Conservation (phyloP, 768 basidiomycete genomes). For the Kwoniella pini region DNA sequence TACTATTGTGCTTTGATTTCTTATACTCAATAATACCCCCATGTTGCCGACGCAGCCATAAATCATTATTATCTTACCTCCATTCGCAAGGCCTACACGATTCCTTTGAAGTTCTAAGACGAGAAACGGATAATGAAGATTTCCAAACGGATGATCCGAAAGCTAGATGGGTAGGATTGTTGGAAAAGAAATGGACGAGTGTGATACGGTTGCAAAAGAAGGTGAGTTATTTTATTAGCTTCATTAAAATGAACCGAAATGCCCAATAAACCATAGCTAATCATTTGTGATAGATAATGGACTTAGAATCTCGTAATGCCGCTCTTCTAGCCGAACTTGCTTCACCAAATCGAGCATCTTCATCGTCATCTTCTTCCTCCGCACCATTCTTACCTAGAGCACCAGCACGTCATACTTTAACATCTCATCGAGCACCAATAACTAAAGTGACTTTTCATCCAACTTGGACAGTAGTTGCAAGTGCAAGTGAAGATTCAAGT, state of each 20-base stretch:
- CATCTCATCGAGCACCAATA: constrained; percentile 75
- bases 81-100: constrained; percentile 42
- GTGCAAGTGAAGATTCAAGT: constrained; percentile 83
- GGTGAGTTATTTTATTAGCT: constrained; percentile 57
- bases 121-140: constrained; percentile 51
- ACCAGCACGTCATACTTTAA: constrained; percentile 72
- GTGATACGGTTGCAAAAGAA: constrained; percentile 95
- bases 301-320: constrained; percentile 79
- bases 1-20: too few relatives aligned
- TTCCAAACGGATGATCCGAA: constrained; percentile 65
- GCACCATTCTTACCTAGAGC: constrained; percentile 77
- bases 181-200: constrained; percentile 98
- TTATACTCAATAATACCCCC: too few relatives aligned
- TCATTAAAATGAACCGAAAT: background rate
- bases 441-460: constrained; percentile 84
- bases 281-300: constrained; percentile 73
- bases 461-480: constrained; percentile 75
- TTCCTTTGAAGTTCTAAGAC: constrained; percentile 49
- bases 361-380: constrained; percentile 57
- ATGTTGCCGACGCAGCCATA: constrained; percentile 31
- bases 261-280: background rate
- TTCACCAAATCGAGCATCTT: constrained; percentile 58
- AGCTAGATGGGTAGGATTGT: constrained; percentile 77
- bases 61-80: constrained; percentile 51
- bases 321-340: constrained; percentile 73